Evolutionary conservation across 306 rosid species (phyloP), one percentile per base, ranked within the genome.

Genomic region (Acacia confusa): DNA sequence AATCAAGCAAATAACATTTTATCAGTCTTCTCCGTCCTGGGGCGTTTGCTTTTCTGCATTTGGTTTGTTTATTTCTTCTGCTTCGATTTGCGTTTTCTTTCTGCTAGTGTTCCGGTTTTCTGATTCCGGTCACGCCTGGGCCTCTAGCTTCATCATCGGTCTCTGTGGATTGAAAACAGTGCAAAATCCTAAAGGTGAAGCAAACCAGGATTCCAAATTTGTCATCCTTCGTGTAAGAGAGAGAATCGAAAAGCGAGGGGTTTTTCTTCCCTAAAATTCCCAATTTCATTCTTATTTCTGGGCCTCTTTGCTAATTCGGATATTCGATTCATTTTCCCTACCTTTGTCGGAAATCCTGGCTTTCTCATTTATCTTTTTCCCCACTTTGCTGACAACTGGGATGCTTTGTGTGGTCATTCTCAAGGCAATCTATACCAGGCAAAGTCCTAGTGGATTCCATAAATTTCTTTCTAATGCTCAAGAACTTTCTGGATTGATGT

Each of bases 211-310:
- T 41, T 70, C 34, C 74, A 43, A 38, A 43, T 22, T 22, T 70
- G 6, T 43, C 13, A 19, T 55, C 61, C 10, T 55, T 55, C 27
- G 8, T 20, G 0, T 2, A n/a, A 19, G 6, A 69, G 52, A 38
- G 50, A 38, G 50, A 69, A 48, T 15, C 9, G 22, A 4, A 24
- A 24, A 24, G 34, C 12, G 36, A 22, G 55, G 3, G 58, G 34
- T 55, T 6, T 41, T 4, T n/a, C 55, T 70, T 43, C 38, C 57
- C 45, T 25, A 14, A 30, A 44, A 25, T n/a, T 25, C 6, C 67
- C 24, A 2, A 22, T 69, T 12, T 68, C 22, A 4, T 70, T 24
- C 36, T 87, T 84, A 86, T 86, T 86, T 89, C 92, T 74, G 90
- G 87, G 87, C 82, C 82, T 75, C 53, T 44, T 81, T 64, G 15